Evolutionary conservation across 2,329 filamentous ascomycete species (phyloP), one percentile per base, ranked within the genome.

Genomic region (Neocucurbitaria cava): DNA sequence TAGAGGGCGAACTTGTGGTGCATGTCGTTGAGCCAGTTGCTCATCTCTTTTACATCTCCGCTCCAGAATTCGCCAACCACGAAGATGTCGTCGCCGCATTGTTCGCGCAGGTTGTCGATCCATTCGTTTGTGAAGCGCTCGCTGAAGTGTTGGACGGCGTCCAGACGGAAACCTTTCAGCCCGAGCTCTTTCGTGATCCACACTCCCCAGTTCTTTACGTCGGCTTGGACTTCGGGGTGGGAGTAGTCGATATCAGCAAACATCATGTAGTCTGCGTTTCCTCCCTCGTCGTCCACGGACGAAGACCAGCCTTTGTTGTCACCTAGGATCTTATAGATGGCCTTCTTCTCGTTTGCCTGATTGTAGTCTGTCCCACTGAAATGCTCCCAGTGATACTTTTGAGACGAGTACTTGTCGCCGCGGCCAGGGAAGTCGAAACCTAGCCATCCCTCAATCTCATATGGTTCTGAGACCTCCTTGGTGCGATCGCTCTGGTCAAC

Each of bases 81-180:
- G 66, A 90, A 88, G 72, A 86, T 85, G 11, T 79, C 74, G 2
- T 63, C 40, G 3, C 82, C 82, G 78, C 77, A 65, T 83, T 74
- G 50, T 18, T 70, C 61, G 33, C 71, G 83, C 54, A 90, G 74
- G 41, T 83, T 77, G 5, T 78, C 76, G 46, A 90, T 82, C 74
- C 89, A 89, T n/a, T 85, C 81, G 38, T 80, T 81, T 28, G 88
- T 81, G 66, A 91, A 91, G n/a, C 81, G 78, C 54, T 84, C 83
- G 24, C 85, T 88, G 73, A 87, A 90, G 74, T 92, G 89, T 74
- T 90, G 89, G 26, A 87, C 85, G 11, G 89, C 89, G 70, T 92
- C 89, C 46, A 91, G 82, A 17, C 89, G 81, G 71, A 91, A 87
- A 1, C 88, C 89, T 56, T 82, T 80, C 10, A 91, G 76, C 0